Conservation (phyloP, 1,284 basidiomycete species). For the Papiliotrema flavescens region DNA sequence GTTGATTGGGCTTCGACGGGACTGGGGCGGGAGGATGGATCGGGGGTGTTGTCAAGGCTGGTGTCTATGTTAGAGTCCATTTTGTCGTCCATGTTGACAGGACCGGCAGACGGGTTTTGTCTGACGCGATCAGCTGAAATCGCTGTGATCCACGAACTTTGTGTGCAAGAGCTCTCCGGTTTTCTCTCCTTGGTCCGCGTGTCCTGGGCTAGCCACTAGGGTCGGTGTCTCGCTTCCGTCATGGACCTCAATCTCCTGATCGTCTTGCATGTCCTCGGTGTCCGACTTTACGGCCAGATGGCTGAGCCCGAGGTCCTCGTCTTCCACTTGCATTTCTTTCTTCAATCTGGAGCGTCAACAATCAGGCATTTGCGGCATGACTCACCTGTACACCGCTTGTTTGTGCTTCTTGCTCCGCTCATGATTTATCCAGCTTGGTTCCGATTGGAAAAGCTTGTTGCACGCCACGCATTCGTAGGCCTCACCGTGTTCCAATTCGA, state of each 20-base stretch:
- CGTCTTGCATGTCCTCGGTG: no score
- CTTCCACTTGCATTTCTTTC: constrained; percentile 60
- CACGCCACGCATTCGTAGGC: constrained; percentile 94
- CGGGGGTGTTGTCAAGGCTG: background rate
- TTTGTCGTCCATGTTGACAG: no score
- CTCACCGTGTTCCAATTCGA: constrained; percentile 33
- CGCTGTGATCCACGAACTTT: no score
- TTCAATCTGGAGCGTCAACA: constrained; percentile 61
- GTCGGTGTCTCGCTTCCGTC: background rate
- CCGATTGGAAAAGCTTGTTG: constrained; percentile 82
- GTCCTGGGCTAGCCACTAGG: background rate
- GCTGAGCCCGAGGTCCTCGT: constrained; percentile 17
- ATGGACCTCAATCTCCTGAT: background rate
- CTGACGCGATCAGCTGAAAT: no score
- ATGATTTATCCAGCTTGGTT: constrained; percentile 93
- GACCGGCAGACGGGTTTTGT: no score
- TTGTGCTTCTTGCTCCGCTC: constrained; percentile 94
- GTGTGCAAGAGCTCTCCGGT: no score
- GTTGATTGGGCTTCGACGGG: no score
- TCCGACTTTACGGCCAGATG: background rate
- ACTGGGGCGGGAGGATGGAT: constrained; percentile 52
- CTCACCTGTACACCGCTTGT: constrained; percentile 71
- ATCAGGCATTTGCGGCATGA: constrained; percentile 1
- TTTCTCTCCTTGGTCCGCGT: background rate
- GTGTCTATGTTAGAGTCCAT: background rate